A percentile compares a stretch with the other conserved stretches of the same genome.
Conservation (phyloP, 768 basidiomycete species). For the Suillus subaureus region DNA sequence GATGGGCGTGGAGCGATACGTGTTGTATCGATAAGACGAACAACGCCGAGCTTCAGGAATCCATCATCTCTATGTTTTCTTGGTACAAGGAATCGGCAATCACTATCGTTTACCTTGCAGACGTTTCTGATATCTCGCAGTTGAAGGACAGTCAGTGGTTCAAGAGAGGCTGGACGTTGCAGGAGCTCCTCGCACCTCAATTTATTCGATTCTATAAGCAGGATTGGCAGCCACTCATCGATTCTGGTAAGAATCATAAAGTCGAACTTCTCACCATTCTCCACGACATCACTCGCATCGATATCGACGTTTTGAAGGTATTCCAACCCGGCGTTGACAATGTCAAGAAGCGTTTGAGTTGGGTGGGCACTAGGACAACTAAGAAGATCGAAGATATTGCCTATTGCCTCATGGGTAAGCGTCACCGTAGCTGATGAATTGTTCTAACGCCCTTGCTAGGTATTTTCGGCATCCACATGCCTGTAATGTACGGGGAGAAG, state of each 20-base stretch:
- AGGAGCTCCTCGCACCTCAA: conserved; percentile 29
- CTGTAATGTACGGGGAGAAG: conserved; percentile 34
- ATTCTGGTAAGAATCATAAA: conserved; percentile 5
- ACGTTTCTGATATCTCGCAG: conserved; percentile 25
- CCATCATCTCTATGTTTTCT: conserved; percentile 32
- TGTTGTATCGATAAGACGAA: conserved; percentile 30
- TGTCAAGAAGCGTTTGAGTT: conserved; percentile 29
- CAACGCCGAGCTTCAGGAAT: conserved; percentile 28
- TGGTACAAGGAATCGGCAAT: conserved; percentile 30
- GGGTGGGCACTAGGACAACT: conserved; percentile 31
- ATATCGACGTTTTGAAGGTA: conserved; percentile 20
- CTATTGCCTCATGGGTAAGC: conserved; percentile 11
- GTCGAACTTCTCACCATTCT: background rate
- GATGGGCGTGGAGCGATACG: conserved; percentile 35
- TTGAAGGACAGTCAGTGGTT: conserved; percentile 33
- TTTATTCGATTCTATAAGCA: conserved; percentile 27
- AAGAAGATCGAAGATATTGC: conserved; percentile 12
- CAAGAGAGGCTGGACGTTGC: conserved; percentile 23
- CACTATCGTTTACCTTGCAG: conserved; percentile 31
- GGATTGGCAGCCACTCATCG: conserved; percentile 21
- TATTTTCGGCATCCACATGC: conserved; percentile 28
- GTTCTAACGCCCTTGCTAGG: conserved; percentile 18
- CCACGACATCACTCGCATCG: conserved; percentile 16
- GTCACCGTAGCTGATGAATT: background rate
- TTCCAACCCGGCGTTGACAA: conserved; percentile 28